phyloP scores from a whole-genome alignment of 352 stramenopile species.

The Pythium aphanidermatum region DNA sequence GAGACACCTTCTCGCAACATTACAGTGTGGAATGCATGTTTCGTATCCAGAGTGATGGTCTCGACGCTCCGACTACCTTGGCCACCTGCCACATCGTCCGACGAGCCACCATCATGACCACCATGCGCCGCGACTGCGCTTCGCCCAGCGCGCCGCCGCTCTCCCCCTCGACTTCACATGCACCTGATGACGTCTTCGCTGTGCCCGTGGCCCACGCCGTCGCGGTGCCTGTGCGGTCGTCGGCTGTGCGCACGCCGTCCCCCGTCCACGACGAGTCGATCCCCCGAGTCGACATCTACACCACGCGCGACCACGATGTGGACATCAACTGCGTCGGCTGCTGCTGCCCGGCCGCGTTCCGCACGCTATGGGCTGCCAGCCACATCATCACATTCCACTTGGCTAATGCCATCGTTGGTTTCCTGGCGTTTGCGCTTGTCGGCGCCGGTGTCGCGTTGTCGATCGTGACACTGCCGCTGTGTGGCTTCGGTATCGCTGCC shows the following conservation, averaged over 20 bases:
- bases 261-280: constrained; percentile 1
- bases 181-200: neutral
- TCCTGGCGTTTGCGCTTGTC: constrained; percentile 17
- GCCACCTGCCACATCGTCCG: no score
- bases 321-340: neutral
- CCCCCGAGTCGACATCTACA: neutral
- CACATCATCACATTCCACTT: constrained; percentile 20
- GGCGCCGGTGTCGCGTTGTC: constrained; percentile 18
- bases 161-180: neutral
- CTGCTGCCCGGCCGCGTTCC: neutral
- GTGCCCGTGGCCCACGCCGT: constrained; percentile 1
- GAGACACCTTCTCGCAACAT: neutral
- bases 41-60: constrained; percentile 3
- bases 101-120: no score
- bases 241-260: no score
- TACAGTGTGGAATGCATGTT: neutral
- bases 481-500: constrained; percentile 41
- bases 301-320: neutral
- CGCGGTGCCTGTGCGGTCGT: no score
- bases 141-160: constrained; percentile 9
- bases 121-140: neutral
- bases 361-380: constrained; percentile 3
- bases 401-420: constrained; percentile 12
- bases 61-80: no score
- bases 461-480: constrained; percentile 41